Evolutionary conservation across 805 yeast genomes (phyloP), one percentile per base, ranked within the genome.

Genomic region (Komagataella phaffii): DNA sequence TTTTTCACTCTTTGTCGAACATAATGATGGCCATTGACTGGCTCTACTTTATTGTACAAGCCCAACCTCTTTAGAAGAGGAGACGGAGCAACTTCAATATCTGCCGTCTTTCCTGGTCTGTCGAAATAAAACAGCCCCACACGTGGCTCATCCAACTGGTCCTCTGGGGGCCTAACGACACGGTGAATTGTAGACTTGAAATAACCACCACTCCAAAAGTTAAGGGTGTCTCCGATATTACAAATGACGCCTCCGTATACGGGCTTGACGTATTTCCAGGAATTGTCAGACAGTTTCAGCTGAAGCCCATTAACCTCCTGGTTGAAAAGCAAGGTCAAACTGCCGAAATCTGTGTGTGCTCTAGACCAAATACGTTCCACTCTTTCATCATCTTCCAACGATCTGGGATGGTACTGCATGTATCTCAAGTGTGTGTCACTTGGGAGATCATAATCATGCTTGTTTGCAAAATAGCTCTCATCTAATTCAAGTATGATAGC

Each of bases 271-370:
- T 67, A 71, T 43, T 60, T 64, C 73, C 73, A 71, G 7, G 61
- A 57, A 47, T 64, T 62, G 50, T 70, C 73, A 3, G 23, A 21
- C 6, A 21, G 23, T 51, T 65, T 60, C 48, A 71, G 66, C 55
- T 71, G 76, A 24, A 71, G 59, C 3, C 73, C 61, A 3, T 69
- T 56, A 47, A 71, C 68, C 18, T 74, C 69, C 56, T 70, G 73
- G 10, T 72, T 68, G 1, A 70, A 62, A 36, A 71, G 69, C 51
- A 70, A 69, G 1, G 75, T 61, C 47, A 71, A 64, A 1, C 68
- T 74, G 52, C 68, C 63, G 17, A 65, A 66, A 57, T 74, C 79
- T 24, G 75, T 68, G 55, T 74, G 79, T 2, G 79, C 79, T 49
- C 77, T 63, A 24, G 75, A 60, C 71, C 72, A 73, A 2, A 73